Evolutionary conservation across 371 early-diverging fungal genomes (phyloP).

Genomic region (Nematocida sp.): DNA sequence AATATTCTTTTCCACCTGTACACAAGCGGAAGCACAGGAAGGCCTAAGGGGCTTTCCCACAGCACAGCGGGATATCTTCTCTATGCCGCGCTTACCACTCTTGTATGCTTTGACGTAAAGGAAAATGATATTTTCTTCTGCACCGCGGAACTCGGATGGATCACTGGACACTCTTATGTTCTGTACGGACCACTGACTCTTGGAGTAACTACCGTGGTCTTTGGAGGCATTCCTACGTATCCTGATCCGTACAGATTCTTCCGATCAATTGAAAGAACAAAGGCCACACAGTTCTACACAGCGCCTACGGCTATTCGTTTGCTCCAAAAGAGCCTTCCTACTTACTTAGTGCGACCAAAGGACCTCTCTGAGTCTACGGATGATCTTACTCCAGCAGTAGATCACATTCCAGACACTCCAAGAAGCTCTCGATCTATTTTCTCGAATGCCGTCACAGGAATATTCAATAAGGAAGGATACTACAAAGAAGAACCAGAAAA

Average conservation of each 20-base stretch:
- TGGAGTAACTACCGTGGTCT: slow-evolving; percentile 78
- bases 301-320: slow-evolving; percentile 94
- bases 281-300: slow-evolving; percentile 88
- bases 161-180: slow-evolving; percentile 81
- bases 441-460: slow-evolving; percentile 8
- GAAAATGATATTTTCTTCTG: slow-evolving; percentile 73
- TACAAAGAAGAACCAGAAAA: slow-evolving; percentile 23
- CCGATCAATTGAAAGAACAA: slow-evolving; percentile 74
- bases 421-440: slow-evolving; percentile 38
- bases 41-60: slow-evolving; percentile 93
- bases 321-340: slow-evolving; percentile 74
- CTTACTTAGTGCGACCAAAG: slow-evolving; percentile 60
- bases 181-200: slow-evolving; percentile 79
- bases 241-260: slow-evolving; percentile 78
- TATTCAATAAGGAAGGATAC: slow-evolving; percentile 10
- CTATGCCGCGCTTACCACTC: slow-evolving; percentile 75
- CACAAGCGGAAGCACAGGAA: slow-evolving; percentile 85
- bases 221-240: slow-evolving; percentile 78
- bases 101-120: slow-evolving; percentile 71
- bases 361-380: slow-evolving; percentile 39
- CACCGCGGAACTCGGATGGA: slow-evolving; percentile 71
- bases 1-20: slow-evolving; percentile 84
- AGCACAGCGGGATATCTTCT: slow-evolving; percentile 86
- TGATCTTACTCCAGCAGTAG: slow-evolving; percentile 44
- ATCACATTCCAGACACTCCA: slow-evolving; percentile 46